These are phyloP conservation scores for Schwanniomyces occidentalis DNA, from an alignment of 805 yeast species.

Conservation along the genomic window DNA sequence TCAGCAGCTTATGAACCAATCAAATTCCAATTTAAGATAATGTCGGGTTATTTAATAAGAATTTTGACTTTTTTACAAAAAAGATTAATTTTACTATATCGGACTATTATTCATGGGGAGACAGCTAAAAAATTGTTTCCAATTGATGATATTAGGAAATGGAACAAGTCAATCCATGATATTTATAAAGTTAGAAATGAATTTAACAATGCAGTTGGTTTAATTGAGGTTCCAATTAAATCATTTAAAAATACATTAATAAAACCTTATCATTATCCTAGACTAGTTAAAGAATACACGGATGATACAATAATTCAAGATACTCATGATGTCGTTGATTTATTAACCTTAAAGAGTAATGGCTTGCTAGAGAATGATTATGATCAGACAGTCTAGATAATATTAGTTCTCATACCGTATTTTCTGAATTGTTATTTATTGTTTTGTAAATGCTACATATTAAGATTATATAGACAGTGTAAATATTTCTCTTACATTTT, in stretches of 20 bases:
- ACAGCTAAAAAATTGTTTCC: slow-evolving; percentile 21
- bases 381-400: slow-evolving; percentile 1
- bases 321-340: slow-evolving; percentile 12
- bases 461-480: too few relatives aligned
- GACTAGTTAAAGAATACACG: slow-evolving; percentile 1
- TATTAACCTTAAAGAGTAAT: slow-evolving; percentile 7
- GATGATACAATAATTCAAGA: slow-evolving; percentile 5
- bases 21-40: slow-evolving; percentile 16
- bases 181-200: slow-evolving; percentile 22
- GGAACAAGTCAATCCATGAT: slow-evolving; percentile 29
- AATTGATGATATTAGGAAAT: slow-evolving; percentile 22
- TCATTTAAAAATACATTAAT: slow-evolving; percentile 21
- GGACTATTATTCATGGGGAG: slow-evolving; percentile 25
- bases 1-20: slow-evolving; percentile 13
- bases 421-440: too few relatives aligned
- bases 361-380: slow-evolving; percentile 17
- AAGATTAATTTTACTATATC: slow-evolving; percentile 30
- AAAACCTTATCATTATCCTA: slow-evolving; percentile 25
- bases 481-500: too few relatives aligned
- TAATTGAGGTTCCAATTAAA: slow-evolving; percentile 26
- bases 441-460: too few relatives aligned
- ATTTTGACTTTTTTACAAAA: slow-evolving; percentile 28
- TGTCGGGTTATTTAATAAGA: slow-evolving; percentile 32
- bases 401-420: too few relatives aligned
- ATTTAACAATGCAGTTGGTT: slow-evolving; percentile 19